Evolutionary conservation across 2,329 filamentous ascomycete species (phyloP), one percentile per base, ranked within the genome.

Genomic region (Trichoderma sp.): DNA sequence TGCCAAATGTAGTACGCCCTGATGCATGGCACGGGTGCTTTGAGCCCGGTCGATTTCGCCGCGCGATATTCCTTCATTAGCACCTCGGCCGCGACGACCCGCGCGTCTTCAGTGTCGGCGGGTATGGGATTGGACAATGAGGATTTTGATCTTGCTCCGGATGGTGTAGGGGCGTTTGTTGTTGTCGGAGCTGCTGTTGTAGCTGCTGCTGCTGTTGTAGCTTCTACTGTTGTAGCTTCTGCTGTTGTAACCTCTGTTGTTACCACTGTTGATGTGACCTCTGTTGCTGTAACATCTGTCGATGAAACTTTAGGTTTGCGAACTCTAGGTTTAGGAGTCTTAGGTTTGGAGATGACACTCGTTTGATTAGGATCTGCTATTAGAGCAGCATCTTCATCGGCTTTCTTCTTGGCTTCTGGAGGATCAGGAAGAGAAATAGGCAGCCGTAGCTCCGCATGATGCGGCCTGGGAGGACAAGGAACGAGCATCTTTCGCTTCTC

Each of bases 401-500:
- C 72, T 34, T 69, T 30, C 21, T 32, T 30, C 14, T 69, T 63
- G 5, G 34, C 13, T 21, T n/a, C 21, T 8, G 70, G 21, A 11
- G 52, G 32, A n/a, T 37, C 34, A n/a, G 59, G 83, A 18, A 89
- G 75, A 18, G 84, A 81, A 66, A 94, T 91, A 0, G 90, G 89
- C 28, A 86, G 74, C 54, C 89, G 84, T 5, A 89, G 81, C 75
- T 96, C 94, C 4, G 87, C 89, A 73, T 88, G 85, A 18, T 85
- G 83, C 0, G 94, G 93, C 7, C 87, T 83, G 4, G 91, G 91
- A 5, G 94, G 94, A 2, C 81, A 85, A 1, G 93, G 93, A 14
- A 87, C 79, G 70, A 97, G 82, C 7, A 82, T 81, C 73, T 87
- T 83, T 18, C 94, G 85, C 74, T 91, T 87, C 60, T 86, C 80